Evolutionary conservation across 176 grass and related monocot species (phyloP), one percentile per base, ranked within the genome.

Genomic region (Zoysia japonica): DNA sequence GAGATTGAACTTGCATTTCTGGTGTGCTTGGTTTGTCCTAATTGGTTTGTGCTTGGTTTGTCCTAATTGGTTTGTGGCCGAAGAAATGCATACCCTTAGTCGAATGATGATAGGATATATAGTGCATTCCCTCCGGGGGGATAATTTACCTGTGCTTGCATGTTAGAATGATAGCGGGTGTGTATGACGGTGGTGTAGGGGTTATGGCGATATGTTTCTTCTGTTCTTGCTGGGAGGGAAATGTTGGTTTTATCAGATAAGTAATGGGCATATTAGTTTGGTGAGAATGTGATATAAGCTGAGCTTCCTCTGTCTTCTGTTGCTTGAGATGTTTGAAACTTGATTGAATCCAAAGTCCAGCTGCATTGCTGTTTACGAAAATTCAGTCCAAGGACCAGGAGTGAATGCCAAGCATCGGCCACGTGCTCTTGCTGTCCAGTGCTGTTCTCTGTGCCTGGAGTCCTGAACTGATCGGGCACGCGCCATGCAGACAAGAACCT

Each of bases 211-310:
- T 71, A 47, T 80, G 65, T 36, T 65, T 20, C 1, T 64, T 67
- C 39, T 2, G 14, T 36, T 66, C 11, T 64, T 17, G 78, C 67
- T 67, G 3, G 76, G 52, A 85, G 66, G 50, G 40, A 37, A 14
- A 67, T 4, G 36, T 7, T 72, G 50, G 19, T 81, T 43, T 72
- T 12, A 71, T 19, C 46, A 63, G 55, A 56, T 71, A 38, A 59
- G 4, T 74, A 28, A 75, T 42, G 75, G 76, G 84, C 76, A 84
- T 68, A 74, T 69, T 75, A 47, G 41, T 80, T 63, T 80, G 63
- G 61, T 62, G 67, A 79, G 37, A 17, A 53, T 61, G 62, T 64
- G 35, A 51, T 14, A 55, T 63, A 38, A 71, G 41, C 54, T 52
- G 47, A 49, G 64, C 54, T 52, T 10, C 3, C 10, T 9, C 20